Percentiles rank a stretch among this genome's conserved stretches.
phyloP scores from a whole-genome alignment of 441 rosid species.

The Euphorbia schlechtendalii region DNA sequence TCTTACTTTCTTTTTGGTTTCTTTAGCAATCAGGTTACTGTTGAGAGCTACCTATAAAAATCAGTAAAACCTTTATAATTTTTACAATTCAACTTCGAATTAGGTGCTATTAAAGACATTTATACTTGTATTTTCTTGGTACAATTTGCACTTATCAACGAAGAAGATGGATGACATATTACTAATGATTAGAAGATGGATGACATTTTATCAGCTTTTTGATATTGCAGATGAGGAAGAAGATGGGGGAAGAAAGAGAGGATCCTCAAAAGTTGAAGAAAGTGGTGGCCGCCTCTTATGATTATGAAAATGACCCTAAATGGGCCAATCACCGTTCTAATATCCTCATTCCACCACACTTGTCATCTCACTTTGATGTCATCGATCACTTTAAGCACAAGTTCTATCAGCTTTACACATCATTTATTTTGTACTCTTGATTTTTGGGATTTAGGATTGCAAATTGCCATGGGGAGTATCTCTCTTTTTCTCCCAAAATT shows the following conservation, averaged over 20 bases:
- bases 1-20: too few relatives aligned
- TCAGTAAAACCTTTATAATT: too few relatives aligned
- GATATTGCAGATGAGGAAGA: too few relatives aligned
- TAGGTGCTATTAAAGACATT: too few relatives aligned
- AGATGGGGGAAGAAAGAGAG: slow-evolving; percentile 74
- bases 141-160: too few relatives aligned
- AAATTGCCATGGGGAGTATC: slow-evolving; percentile 2
- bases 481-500: neutral
- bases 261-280: slow-evolving; percentile 76
- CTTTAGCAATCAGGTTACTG: too few relatives aligned
- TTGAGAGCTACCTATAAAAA: too few relatives aligned
- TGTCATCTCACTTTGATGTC: slow-evolving; percentile 86
- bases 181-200: too few relatives aligned
- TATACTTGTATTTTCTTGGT: too few relatives aligned
- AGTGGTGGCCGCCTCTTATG: slow-evolving; percentile 77
- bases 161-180: too few relatives aligned
- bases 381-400: slow-evolving; percentile 86
- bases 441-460: slow-evolving; percentile 7
- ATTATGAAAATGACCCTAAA: slow-evolving; percentile 77
- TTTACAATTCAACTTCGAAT: too few relatives aligned
- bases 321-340: slow-evolving; percentile 97
- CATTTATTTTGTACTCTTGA: neutral
- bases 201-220: too few relatives aligned
- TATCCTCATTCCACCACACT: slow-evolving; percentile 83
- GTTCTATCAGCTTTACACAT: slow-evolving; percentile 81